A percentile compares a stretch with the other conserved stretches of the same genome.
These are phyloP conservation scores for Kodamaea kaohsiungensis DNA, from an alignment of 805 yeast species.

Conservation along the genomic window DNA sequence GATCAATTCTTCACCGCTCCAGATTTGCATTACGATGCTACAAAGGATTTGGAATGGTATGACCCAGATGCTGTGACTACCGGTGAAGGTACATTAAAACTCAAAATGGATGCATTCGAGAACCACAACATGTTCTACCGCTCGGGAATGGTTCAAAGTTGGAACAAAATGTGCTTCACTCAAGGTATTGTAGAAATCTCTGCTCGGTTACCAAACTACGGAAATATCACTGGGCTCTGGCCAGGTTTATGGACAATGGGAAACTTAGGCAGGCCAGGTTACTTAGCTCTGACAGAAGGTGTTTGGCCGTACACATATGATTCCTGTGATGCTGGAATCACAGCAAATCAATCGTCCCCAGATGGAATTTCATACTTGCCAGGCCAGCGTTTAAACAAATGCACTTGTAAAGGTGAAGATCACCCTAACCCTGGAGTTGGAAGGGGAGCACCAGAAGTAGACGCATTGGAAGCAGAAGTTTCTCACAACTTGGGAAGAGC, in stretches of 20 bases:
- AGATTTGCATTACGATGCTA: conserved; percentile 41
- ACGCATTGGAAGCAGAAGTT: conserved; percentile 24
- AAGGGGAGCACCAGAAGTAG: conserved; percentile 40
- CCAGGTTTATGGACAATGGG: conserved; percentile 44
- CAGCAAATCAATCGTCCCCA: conserved; percentile 39
- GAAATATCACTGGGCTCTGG: conserved; percentile 36
- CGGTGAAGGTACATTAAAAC: conserved; percentile 36
- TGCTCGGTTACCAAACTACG: conserved; percentile 33
- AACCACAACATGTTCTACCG: conserved; percentile 38
- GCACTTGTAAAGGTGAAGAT: conserved; percentile 37
- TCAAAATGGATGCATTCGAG: conserved; percentile 37
- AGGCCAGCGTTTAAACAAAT: conserved; percentile 34
- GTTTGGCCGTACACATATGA: conserved; percentile 43
- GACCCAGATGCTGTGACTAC: conserved; percentile 44
- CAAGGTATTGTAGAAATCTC: conserved; percentile 32
- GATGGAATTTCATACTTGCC: conserved; percentile 42
- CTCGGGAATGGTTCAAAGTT: conserved; percentile 42
- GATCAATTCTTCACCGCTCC: conserved; percentile 43
- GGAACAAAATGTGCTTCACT: conserved; percentile 41
- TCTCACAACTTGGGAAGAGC: conserved; percentile 20
- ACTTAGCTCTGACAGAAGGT: conserved; percentile 36
- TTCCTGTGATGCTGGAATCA: conserved; percentile 38
- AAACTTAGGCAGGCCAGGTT: conserved; percentile 39
- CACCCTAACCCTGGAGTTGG: conserved; percentile 40
- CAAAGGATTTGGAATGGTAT: conserved; percentile 44